These are phyloP conservation scores for Macrolepiota dolichaula DNA, from an alignment of 768 basidiomycete species.

Conservation along the genomic window DNA sequence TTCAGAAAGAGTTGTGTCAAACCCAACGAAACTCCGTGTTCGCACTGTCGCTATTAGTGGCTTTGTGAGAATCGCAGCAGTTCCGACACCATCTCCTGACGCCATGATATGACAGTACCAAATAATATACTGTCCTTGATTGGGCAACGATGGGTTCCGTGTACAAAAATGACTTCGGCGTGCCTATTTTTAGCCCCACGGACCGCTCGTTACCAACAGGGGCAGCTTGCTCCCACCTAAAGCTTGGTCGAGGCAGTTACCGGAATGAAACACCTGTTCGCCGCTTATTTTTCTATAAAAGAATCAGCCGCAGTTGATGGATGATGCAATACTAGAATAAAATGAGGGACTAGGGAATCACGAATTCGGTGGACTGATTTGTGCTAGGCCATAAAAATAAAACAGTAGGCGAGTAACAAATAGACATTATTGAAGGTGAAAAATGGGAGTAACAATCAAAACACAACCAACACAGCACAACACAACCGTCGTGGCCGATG, in stretches of 20 bases:
- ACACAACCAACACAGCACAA: neutral
- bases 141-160: neutral
- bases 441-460: neutral
- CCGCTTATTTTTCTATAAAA: neutral
- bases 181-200: neutral
- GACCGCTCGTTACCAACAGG: neutral
- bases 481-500: neutral
- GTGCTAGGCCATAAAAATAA: neutral
- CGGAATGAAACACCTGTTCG: neutral
- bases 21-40: neutral
- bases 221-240: neutral
- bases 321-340: slow-evolving; percentile 1
- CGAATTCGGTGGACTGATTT: neutral
- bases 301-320: neutral
- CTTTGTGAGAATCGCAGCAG: neutral
- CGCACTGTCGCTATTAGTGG: neutral
- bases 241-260: neutral
- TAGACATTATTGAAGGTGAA: neutral
- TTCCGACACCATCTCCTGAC: neutral
- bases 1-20: neutral
- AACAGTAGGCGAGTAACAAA: neutral
- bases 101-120: neutral
- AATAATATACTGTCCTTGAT: neutral
- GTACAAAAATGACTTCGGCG: neutral
- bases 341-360: neutral